Evolutionary conservation across 164 flowering plant species (phyloP).

Genomic region (Berberis vulgaris): DNA sequence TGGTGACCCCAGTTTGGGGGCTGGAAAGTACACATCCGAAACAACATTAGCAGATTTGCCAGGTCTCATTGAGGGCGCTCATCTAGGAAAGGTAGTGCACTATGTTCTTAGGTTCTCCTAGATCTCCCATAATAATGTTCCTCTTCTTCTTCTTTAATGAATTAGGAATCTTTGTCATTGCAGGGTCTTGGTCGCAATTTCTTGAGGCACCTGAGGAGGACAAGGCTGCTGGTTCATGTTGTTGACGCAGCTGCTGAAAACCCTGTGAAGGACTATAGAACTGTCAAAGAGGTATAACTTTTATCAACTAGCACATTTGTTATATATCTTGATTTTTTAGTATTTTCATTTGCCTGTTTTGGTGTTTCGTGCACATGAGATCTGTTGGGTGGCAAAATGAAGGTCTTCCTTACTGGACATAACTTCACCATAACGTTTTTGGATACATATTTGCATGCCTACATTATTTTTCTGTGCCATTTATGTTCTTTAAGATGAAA

Average conservation of each 20-base stretch:
- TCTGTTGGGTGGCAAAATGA: too few species aligned
- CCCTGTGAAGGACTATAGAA: slow-evolving; percentile 78
- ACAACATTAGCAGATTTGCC: slow-evolving; percentile 97
- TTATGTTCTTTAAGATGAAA: too few species aligned
- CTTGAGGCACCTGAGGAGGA: slow-evolving; percentile 90
- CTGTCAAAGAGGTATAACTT: slow-evolving; percentile 73
- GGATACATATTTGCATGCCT: too few species aligned
- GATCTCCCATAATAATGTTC: too few species aligned
- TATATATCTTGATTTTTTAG: not conserved
- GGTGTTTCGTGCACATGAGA: not conserved
- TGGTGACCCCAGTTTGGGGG: slow-evolving; percentile 90
- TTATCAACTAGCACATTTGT: not conserved
- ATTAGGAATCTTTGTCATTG: slow-evolving; percentile 7
- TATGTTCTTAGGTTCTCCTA: not conserved
- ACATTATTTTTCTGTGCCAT: too few species aligned
- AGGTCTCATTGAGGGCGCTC: slow-evolving; percentile 99
- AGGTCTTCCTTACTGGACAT: too few species aligned
- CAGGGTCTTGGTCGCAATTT: slow-evolving; percentile 98
- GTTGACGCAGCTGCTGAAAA: slow-evolving; percentile 86
- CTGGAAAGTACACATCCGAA: slow-evolving; percentile 67
- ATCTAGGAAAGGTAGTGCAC: slow-evolving; percentile 79
- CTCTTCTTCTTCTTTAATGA: not conserved
- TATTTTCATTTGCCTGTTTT: not conserved
- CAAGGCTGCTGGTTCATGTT: slow-evolving; percentile 83
- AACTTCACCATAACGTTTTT: too few species aligned